These are phyloP conservation scores for Guadua angustifolia DNA, from an alignment of 176 grass and related monocot genomes.

Conservation along the genomic window DNA sequence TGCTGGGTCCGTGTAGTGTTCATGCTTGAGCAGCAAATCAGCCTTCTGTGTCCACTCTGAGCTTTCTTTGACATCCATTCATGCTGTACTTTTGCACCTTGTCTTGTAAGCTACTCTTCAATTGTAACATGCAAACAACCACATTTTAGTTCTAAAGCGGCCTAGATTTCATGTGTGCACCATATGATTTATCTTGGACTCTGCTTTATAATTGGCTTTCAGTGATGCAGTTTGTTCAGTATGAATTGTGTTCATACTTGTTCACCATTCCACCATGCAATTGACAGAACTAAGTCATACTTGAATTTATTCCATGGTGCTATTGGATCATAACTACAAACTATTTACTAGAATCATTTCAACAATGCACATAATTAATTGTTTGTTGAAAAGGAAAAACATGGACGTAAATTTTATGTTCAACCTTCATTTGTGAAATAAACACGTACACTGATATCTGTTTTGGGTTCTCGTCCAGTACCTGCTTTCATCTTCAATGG, in stretches of 20 bases:
- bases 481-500: slow-evolving; percentile 99
- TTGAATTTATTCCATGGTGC: neutral
- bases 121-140: neutral
- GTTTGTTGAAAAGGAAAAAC: neutral
- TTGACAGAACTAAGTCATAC: neutral
- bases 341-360: neutral
- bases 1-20: neutral
- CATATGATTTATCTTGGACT: neutral
- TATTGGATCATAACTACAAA: neutral
- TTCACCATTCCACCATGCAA: neutral
- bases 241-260: neutral
- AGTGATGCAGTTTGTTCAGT: neutral
- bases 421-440: neutral
- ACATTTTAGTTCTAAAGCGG: neutral
- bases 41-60: neutral
- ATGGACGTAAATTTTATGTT: neutral
- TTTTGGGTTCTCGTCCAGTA: slow-evolving; percentile 52
- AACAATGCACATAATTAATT: neutral
- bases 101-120: neutral
- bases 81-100: neutral
- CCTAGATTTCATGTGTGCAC: neutral
- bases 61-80: slow-evolving; percentile 21
- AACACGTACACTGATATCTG: neutral
- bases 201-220: neutral
- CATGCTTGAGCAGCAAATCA: neutral